Evolutionary conservation across 306 rosid genomes (phyloP).

Genomic region (Luffa aegyptiaca): DNA sequence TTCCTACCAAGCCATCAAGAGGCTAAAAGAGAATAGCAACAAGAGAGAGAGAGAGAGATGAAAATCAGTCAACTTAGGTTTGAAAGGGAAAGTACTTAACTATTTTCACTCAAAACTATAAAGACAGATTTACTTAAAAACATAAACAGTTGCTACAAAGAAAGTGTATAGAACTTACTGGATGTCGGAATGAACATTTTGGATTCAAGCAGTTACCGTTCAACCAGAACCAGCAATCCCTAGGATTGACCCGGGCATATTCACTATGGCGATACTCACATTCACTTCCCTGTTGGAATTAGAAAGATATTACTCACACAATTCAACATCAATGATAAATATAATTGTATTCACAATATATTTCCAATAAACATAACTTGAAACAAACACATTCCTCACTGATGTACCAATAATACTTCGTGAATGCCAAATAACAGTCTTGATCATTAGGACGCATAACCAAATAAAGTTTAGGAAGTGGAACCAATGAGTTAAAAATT

Average conservation of each 20-base stretch:
- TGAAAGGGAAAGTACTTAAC: background rate
- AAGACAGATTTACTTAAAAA: background rate
- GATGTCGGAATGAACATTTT: conserved; percentile 89
- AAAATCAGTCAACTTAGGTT: background rate
- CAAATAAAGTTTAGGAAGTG: background rate
- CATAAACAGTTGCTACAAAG: background rate
- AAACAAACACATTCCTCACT: background rate
- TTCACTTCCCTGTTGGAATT: conserved; percentile 59
- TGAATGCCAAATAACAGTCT: background rate
- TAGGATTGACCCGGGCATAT: conserved; percentile 81
- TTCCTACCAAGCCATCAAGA: conserved; percentile 69
- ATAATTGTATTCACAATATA: background rate
- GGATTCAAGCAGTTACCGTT: conserved; percentile 90
- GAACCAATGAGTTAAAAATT: background rate
- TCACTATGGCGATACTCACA: conserved; percentile 98
- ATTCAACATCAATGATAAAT: background rate
- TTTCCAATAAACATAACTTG: background rate
- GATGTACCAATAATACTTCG: background rate
- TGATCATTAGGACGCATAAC: background rate
- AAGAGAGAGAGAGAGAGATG: background rate
- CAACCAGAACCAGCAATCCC: conserved; percentile 98
- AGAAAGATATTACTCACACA: background rate
- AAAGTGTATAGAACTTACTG: conserved; percentile 43
- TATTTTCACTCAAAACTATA: background rate
- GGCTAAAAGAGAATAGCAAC: conserved; percentile 38